A percentile compares a stretch with the other conserved stretches of the same genome.
Evolutionary conservation across 2,329 filamentous ascomycete species (phyloP).

Genomic region (Trichoderma sp.): DNA sequence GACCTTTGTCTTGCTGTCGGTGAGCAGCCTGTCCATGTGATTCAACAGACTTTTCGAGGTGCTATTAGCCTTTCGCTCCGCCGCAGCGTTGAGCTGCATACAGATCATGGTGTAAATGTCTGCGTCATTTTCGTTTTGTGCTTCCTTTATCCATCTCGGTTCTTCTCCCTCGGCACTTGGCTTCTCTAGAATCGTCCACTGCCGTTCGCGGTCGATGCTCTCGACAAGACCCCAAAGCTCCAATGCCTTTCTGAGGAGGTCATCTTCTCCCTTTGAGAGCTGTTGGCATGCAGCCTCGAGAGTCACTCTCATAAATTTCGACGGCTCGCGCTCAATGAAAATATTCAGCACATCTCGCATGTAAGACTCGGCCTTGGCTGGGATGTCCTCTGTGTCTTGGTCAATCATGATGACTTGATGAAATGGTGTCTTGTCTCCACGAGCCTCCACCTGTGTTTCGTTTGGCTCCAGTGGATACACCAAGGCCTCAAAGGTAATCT

Average conservation of each 20-base stretch:
- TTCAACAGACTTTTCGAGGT: conserved; percentile 58
- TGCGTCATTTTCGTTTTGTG: conserved; percentile 46
- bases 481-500: conserved; percentile 38
- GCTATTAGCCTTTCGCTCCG: conserved; percentile 59
- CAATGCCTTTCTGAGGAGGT: conserved; percentile 54
- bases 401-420: conserved; percentile 55
- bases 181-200: conserved; percentile 56
- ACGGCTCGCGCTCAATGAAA: conserved; percentile 58
- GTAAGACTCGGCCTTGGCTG: conserved; percentile 57
- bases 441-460: conserved; percentile 35
- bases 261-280: conserved; percentile 47
- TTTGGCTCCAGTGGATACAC: conserved; percentile 36
- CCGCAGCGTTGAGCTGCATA: conserved; percentile 62
- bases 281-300: conserved; percentile 52
- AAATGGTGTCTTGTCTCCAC: conserved; percentile 34
- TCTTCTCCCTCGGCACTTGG: conserved; percentile 41
- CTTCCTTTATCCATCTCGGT: conserved; percentile 48
- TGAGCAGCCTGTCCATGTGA: conserved; percentile 58
- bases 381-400: conserved; percentile 58
- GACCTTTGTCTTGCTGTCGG: conserved; percentile 58
- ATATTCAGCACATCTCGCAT: conserved; percentile 56
- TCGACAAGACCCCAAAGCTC: conserved; percentile 65
- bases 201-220: conserved; percentile 61
- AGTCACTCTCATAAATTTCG: conserved; percentile 57
- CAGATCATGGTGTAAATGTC: conserved; percentile 60